Base-by-base conservation (phyloP, 208 protist genomes). In the Spongospora subterranea region DNA sequence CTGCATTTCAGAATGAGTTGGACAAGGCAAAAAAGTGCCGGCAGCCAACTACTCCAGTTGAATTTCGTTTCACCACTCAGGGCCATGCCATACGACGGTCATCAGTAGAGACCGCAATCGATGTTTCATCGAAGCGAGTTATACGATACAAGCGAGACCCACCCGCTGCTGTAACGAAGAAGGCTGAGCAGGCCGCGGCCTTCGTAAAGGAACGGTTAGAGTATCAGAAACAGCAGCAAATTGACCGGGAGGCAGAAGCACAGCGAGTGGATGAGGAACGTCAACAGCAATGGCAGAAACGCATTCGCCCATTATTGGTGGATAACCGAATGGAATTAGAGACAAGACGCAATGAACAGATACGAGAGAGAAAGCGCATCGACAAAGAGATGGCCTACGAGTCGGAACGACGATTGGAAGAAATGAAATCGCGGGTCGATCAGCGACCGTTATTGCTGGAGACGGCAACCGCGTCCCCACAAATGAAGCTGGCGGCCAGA, bases 381-480 rank as follows among this genome's bases (percentile, higher is more conserved):
- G 71, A 82, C 71, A 6, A n/a, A 6, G 17, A 82, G n/a, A 20
- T 43, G n/a, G 40, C 40, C 6, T 20, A 43, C 6, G 71, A 82
- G 71, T 20, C 71, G 17, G 71, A 6, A 20, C 17, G n/a, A 43
- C 6, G 71, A 35, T n/a, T 82, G n/a, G 35, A 35, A 43, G 71
- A 82, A 43, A 82, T 82, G 71, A 6, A 43, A 13, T 6, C 6
- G 17, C 6, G 71, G n/a, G n/a, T 82, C 17, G 71, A 82, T 43
- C 71, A 43, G n/a, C 71, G 71, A 13, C 71, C 71, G 6, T n/a
- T 82, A 20, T 43, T 82, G n/a, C 71, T 82, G 6, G 71, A 82
- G 35, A 40, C 71, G 17, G 24, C 6, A 29, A n/a, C 17, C 6
- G 6, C 71, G 71, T 40, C 6, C 13, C 17, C n/a, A 20, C n/a